These are phyloP conservation scores for Neurospora sp. DNA, from an alignment of 2,329 filamentous ascomycete species.

Conservation along the genomic window DNA sequence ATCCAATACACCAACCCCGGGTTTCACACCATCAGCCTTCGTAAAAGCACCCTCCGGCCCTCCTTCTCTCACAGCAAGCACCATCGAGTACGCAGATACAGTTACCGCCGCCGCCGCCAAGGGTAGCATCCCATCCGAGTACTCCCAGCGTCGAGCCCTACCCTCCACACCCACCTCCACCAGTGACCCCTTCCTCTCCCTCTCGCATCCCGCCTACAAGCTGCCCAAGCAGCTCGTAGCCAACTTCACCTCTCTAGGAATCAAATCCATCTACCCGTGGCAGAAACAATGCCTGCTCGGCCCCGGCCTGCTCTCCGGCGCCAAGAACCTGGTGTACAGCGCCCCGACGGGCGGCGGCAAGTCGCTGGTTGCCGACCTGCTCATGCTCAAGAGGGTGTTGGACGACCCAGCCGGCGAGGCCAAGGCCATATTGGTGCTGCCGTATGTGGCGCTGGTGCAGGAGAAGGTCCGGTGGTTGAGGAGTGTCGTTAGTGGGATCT, in stretches of 20 bases:
- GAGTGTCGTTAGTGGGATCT: conserved; percentile 51
- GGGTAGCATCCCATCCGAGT: conserved; percentile 31
- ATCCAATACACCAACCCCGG: not conserved
- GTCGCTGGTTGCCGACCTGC: conserved; percentile 61
- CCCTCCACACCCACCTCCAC: conserved; percentile 43
- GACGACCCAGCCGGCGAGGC: conserved; percentile 39
- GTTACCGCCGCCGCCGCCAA: not conserved
- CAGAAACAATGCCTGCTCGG: conserved; percentile 64
- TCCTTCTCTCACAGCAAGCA: conserved; percentile 17
- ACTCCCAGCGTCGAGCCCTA: conserved; percentile 44
- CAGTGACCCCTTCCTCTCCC: conserved; percentile 44
- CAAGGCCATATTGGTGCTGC: conserved; percentile 64
- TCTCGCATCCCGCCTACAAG: conserved; percentile 54
- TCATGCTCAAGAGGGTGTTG: conserved; percentile 65
- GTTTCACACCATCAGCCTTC: conserved; percentile 2
- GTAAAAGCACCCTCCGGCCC: conserved; percentile 6
- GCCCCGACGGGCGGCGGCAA: conserved; percentile 72
- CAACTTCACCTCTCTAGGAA: conserved; percentile 58
- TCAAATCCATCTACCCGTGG: conserved; percentile 68
- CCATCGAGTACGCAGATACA: conserved; percentile 10
- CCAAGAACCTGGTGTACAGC: conserved; percentile 66
- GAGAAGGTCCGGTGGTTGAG: conserved; percentile 70
- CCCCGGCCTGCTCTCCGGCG: conserved; percentile 53
- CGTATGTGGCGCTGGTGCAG: conserved; percentile 70
- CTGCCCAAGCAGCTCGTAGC: conserved; percentile 49